phyloP scores from a whole-genome alignment of 768 basidiomycete species.

The Vararia minispora region DNA sequence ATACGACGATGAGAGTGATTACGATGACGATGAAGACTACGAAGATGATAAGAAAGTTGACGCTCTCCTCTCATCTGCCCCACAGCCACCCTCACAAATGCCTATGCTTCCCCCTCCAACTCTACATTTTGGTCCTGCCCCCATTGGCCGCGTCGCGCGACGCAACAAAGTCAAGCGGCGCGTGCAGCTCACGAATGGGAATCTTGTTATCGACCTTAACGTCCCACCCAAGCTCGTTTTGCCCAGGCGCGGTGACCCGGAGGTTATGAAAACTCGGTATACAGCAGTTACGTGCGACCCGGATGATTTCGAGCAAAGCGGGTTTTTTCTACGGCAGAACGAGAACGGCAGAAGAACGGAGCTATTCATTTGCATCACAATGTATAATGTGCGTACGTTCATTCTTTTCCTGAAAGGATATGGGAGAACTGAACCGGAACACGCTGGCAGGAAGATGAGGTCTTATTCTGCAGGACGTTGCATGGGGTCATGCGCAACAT shows the following conservation, averaged over 20 bases:
- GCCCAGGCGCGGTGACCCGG: constrained; percentile 56
- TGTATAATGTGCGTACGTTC: constrained; percentile 73
- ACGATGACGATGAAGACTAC: constrained; percentile 16
- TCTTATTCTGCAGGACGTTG: constrained; percentile 85
- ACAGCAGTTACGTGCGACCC: constrained; percentile 93
- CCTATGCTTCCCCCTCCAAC: constrained; percentile 36
- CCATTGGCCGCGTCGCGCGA: constrained; percentile 64
- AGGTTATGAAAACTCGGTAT: constrained; percentile 65
- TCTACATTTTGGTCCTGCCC: constrained; percentile 83
- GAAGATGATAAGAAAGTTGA: constrained; percentile 5
- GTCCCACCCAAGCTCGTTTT: constrained; percentile 81
- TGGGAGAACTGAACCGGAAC: constrained; percentile 1
- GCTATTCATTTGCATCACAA: constrained; percentile 88
- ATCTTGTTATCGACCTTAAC: constrained; percentile 74
- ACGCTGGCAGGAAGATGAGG: constrained; percentile 62
- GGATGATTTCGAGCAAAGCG: constrained; percentile 76
- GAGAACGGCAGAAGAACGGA: constrained; percentile 74
- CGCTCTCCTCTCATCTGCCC: neutral
- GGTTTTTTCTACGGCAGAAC: constrained; percentile 80
- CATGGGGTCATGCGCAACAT: constrained; percentile 93
- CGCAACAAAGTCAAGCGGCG: constrained; percentile 68
- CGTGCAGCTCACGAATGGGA: constrained; percentile 78
- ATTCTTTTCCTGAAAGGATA: neutral
- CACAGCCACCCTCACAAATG: constrained; percentile 12
- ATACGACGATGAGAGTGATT: constrained; percentile 7